phyloP scores from a whole-genome alignment of 371 early-diverging fungal species.

The Mortierella sp. region DNA sequence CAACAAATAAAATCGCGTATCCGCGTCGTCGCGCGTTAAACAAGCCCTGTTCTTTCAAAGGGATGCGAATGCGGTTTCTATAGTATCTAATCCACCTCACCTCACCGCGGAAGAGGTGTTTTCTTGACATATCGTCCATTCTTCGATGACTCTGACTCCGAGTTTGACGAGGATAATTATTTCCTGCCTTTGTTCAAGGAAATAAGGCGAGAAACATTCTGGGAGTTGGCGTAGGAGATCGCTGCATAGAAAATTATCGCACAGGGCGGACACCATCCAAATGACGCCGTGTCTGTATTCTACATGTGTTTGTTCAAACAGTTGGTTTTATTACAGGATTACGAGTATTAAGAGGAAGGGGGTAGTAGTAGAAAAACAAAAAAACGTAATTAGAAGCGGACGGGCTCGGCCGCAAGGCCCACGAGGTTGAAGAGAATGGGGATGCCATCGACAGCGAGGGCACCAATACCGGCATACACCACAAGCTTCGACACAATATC shows the following conservation, averaged over 20 bases:
- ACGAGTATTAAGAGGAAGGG: neutral
- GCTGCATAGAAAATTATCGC: neutral
- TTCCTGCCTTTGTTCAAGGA: neutral
- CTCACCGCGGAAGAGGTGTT: neutral
- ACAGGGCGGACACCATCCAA: neutral
- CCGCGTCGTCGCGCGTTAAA: neutral
- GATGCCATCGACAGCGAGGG: conserved; percentile 65
- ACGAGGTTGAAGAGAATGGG: conserved; percentile 64
- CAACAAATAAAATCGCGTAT: neutral
- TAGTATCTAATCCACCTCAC: neutral
- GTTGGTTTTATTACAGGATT: conserved; percentile 1
- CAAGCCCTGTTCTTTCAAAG: neutral
- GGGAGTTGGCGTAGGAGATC: neutral
- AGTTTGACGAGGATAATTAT: neutral
- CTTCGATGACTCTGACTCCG: neutral
- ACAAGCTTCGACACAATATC: conserved; percentile 78
- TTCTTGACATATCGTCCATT: neutral
- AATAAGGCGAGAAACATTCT: neutral
- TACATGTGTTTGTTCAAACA: no score
- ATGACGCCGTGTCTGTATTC: no score
- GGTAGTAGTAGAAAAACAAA: neutral
- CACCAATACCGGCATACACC: conserved; percentile 79
- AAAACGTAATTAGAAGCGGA: conserved; percentile 23
- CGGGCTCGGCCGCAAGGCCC: conserved; percentile 42
- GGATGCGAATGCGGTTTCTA: neutral